phyloP scores from a whole-genome alignment of 331 rosid genomes.

The Acacia concinna region DNA sequence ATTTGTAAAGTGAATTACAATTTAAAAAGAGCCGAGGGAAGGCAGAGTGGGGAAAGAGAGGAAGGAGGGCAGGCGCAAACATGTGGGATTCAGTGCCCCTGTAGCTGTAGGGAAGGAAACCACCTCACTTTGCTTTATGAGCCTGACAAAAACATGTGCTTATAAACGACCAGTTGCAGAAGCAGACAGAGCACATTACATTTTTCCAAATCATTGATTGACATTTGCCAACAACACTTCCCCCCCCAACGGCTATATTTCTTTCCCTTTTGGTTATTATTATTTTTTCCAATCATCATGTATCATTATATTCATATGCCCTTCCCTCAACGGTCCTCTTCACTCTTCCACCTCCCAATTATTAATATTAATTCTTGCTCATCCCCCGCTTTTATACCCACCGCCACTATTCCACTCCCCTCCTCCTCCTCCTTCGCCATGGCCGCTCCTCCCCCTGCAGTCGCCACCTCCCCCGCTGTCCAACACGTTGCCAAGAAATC shows the following conservation, averaged over 20 bases:
- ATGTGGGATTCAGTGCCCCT: too few species aligned
- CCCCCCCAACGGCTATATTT: background rate
- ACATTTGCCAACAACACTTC: background rate
- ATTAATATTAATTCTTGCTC: background rate
- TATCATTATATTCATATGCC: background rate
- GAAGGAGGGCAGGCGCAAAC: too few species aligned
- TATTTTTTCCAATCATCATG: too few species aligned
- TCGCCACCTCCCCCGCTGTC: conserved; percentile 33
- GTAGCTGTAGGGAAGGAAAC: too few species aligned
- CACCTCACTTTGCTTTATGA: too few species aligned
- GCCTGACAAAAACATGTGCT: too few species aligned
- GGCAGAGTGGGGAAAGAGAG: too few species aligned
- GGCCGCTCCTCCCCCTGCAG: conserved; percentile 24
- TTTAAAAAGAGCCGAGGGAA: too few species aligned
- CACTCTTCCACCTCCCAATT: background rate
- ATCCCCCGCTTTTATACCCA: background rate
- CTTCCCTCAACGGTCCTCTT: background rate
- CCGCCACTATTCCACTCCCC: background rate
- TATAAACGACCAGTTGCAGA: too few species aligned
- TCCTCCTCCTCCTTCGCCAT: conserved; percentile 11
- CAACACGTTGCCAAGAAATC: conserved; percentile 73
- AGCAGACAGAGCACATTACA: background rate
- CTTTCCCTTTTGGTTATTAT: background rate
- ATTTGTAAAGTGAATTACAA: too few species aligned
- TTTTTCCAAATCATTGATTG: background rate